A percentile compares a stretch with the other conserved stretches of the same genome.
Conservation (phyloP, 2,329 filamentous ascomycete species). For the Botrytis hyacinthi region DNA sequence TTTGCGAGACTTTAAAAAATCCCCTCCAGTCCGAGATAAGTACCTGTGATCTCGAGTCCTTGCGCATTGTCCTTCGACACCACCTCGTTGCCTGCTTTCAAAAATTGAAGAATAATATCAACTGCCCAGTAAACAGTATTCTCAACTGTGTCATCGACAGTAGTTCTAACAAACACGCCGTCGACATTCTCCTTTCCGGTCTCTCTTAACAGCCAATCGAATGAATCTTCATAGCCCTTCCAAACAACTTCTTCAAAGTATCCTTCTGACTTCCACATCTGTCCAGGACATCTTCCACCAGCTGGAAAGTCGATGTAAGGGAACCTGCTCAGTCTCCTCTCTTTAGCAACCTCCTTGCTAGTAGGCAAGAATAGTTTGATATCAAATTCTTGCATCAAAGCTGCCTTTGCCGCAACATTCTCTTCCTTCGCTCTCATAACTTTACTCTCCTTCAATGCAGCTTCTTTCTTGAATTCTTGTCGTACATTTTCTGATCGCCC, state of each 20-base stretch:
- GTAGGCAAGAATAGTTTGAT: constrained; percentile 31
- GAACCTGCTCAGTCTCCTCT: constrained; percentile 23
- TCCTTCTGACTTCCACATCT: constrained; percentile 36
- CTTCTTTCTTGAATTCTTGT: background rate
- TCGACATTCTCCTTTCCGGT: background rate
- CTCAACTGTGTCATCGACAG: constrained; percentile 23
- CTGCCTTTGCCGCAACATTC: background rate
- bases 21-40: background rate
- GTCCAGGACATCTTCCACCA: constrained; percentile 27
- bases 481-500: background rate
- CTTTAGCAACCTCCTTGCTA: constrained; percentile 20
- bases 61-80: background rate
- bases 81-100: background rate
- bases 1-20: background rate
- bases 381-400: constrained; percentile 23
- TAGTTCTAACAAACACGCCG: constrained; percentile 21
- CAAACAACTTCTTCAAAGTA: constrained; percentile 37
- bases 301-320: constrained; percentile 25
- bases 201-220: constrained; percentile 26
- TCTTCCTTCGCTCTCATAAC: background rate
- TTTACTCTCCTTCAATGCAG: background rate
- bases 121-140: constrained; percentile 28
- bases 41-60: background rate
- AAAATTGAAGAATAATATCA: constrained; percentile 13
- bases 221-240: constrained; percentile 23